These are phyloP conservation scores for Coleophoma eucalyptorum DNA, from an alignment of 2,329 filamentous ascomycete genomes.

Conservation along the genomic window DNA sequence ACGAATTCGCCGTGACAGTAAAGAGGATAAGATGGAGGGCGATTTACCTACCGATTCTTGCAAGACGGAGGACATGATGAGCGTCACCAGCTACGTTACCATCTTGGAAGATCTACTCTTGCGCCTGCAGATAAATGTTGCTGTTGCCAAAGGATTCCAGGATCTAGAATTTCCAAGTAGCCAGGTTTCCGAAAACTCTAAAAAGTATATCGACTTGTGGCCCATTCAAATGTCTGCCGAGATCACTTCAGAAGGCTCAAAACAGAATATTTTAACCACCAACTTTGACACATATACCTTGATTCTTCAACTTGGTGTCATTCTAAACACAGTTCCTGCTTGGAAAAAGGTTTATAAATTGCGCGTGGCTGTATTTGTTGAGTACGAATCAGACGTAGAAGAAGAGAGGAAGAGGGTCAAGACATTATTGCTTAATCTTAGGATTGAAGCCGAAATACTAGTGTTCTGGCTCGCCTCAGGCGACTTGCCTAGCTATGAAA, in stretches of 20 bases:
- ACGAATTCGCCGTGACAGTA: constrained; percentile 48
- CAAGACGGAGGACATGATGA: constrained; percentile 64
- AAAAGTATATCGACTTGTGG: constrained; percentile 85
- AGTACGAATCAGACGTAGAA: constrained; percentile 79
- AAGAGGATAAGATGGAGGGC: constrained; percentile 51
- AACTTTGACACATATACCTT: constrained; percentile 88
- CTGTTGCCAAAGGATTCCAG: constrained; percentile 78
- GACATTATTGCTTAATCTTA: constrained; percentile 72
- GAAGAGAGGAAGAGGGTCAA: constrained; percentile 72
- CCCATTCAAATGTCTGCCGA: constrained; percentile 92
- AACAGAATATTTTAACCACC: constrained; percentile 68
- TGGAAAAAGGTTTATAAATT: constrained; percentile 73
- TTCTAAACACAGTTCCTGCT: constrained; percentile 73
- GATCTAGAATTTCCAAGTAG: constrained; percentile 65
- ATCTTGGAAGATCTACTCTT: constrained; percentile 79
- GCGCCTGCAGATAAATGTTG: constrained; percentile 77
- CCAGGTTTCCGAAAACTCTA: constrained; percentile 48
- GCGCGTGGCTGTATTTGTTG: constrained; percentile 82
- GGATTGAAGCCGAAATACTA: constrained; percentile 74
- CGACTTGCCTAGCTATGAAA: constrained; percentile 67
- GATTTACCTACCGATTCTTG: constrained; percentile 67
- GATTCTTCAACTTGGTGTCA: constrained; percentile 84
- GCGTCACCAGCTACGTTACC: constrained; percentile 71
- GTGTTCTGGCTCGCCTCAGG: constrained; percentile 82
- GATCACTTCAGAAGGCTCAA: constrained; percentile 62